These are phyloP conservation scores for Amoebophrya sp. DNA, from an alignment of 169 alveolate species.

Conservation along the genomic window DNA sequence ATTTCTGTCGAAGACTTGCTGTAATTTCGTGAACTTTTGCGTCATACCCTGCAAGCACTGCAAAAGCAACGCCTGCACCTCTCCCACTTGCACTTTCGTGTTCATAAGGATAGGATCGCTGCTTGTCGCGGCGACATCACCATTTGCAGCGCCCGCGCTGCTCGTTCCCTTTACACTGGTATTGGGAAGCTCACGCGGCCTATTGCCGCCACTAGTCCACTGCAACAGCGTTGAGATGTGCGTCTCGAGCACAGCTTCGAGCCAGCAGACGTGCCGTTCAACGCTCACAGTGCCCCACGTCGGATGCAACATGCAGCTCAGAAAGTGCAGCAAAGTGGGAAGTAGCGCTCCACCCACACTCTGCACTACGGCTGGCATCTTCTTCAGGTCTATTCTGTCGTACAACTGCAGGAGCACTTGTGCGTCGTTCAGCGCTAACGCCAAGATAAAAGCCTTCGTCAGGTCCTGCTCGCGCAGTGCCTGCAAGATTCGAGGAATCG, in stretches of 20 bases:
- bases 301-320: conserved; percentile 30
- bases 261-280: neutral
- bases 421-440: conserved; percentile 54
- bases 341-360: conserved; percentile 52
- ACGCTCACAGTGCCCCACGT: neutral
- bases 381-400: conserved; percentile 43
- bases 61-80: neutral
- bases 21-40: neutral
- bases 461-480: conserved; percentile 6
- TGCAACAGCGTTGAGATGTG: neutral
- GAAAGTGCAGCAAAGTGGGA: conserved; percentile 54
- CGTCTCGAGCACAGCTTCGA: neutral
- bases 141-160: too few species aligned
- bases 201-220: neutral
- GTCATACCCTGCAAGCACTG: neutral
- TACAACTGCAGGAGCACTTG: conserved; percentile 41
- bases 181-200: neutral
- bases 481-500: conserved; percentile 36
- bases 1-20: neutral
- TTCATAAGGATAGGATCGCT: neutral
- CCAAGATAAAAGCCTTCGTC: conserved; percentile 50
- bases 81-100: conserved; percentile 11
- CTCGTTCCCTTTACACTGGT: neutral
- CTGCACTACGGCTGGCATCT: conserved; percentile 45
- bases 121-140: too few species aligned